Evolutionary conservation across 441 rosid species (phyloP).

Genomic region (Capsella rubella): DNA sequence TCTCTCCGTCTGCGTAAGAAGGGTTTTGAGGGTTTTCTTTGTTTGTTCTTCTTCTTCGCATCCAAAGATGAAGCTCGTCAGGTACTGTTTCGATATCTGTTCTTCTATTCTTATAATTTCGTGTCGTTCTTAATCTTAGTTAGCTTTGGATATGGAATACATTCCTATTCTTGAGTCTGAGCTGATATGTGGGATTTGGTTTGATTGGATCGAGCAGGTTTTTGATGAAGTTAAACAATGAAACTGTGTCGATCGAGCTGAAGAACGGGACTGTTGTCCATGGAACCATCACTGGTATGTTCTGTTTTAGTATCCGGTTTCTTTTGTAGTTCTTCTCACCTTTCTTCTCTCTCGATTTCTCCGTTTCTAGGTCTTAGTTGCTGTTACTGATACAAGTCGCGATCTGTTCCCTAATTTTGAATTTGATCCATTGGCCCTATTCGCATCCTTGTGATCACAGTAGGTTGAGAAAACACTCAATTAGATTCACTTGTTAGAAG

Average conservation of each 20-base stretch:
- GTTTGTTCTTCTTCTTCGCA: constrained; percentile 26
- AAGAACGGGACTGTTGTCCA: constrained; percentile 83
- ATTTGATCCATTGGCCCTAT: constrained; percentile 4
- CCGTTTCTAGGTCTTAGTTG: constrained; percentile 14
- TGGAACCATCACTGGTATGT: constrained; percentile 75
- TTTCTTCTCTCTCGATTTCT: constrained; percentile 16
- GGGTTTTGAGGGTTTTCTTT: constrained; percentile 40
- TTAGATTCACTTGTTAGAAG: neutral
- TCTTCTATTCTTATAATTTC: neutral
- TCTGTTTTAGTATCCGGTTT: constrained; percentile 4
- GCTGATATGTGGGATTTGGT: constrained; percentile 20
- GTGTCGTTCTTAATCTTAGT: neutral
- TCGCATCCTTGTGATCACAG: constrained; percentile 9
- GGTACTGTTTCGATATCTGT: constrained; percentile 30
- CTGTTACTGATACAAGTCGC: constrained; percentile 26
- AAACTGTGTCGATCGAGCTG: constrained; percentile 83
- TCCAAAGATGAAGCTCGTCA: constrained; percentile 50
- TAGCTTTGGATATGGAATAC: neutral
- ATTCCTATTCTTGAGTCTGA: neutral
- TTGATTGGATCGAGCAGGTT: constrained; percentile 56
- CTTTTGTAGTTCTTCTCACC: constrained; percentile 17
- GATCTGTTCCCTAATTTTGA: constrained; percentile 24
- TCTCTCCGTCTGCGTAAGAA: constrained; percentile 8
- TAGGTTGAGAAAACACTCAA: constrained; percentile 18
- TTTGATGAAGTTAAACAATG: constrained; percentile 89